Evolutionary conservation across 306 rosid genomes (phyloP), one percentile per base, ranked within the genome.

Genomic region (Delonix regia): DNA sequence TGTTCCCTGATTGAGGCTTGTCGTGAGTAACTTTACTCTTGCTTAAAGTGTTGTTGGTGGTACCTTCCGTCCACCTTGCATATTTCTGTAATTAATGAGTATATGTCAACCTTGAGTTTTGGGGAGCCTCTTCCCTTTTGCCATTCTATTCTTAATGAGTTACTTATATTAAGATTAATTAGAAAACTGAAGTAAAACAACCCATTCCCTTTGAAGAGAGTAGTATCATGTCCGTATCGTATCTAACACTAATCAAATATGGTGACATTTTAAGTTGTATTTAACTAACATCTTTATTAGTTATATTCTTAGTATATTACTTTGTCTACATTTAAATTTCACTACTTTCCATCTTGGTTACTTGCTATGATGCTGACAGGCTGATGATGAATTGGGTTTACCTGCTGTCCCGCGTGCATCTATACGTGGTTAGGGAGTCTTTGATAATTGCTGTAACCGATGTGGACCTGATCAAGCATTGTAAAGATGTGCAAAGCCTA

Each of bases 361-460:
- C 42, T 69, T 55, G 66, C 64, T 51, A 27, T 72, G 75, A 39
- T 75, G 25, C 38, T 82, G 78, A 81, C 94, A 95, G 99, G 81
- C 78, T 45, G 94, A 91, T 55, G 98, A 93, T 7, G 98, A 95
- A 84, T 63, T 91, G 74, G 99, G 97, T 59, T 91, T 95, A 78
- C 98, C 99, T n/a, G 78, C 98, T 49, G 98, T 91, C 18, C 98
- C 99, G 6, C 92, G 91, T 73, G 90, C 99, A 72, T 77, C 97
- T 1, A 21, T 90, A 57, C 94, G 97, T 2, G 94, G 81, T 76
- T 94, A 83, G 81, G 45, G 71, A 78, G 39, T 62, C 41, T 10
- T 28, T 60, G 42, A 47, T 30, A 51, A 10, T 64, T 21, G 59
- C 74, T 48, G 3, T 44, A 16, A 68, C 77, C 48, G 59, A 0